Conservation (phyloP, 2,329 filamentous ascomycete species). For the Aspergillus piperis region DNA sequence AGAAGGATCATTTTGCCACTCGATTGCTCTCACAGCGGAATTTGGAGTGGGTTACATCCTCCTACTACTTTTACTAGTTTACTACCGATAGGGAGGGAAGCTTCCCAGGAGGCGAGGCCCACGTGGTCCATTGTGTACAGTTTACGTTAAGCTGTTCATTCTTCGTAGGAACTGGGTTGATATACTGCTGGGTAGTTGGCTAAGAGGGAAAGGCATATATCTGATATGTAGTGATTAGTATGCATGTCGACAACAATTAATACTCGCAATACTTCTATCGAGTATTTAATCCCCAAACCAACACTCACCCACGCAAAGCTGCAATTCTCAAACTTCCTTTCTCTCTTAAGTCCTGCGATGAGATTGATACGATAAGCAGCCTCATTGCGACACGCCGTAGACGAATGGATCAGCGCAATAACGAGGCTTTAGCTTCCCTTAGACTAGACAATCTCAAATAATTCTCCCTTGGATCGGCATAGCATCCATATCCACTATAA, state of each 20-base stretch:
- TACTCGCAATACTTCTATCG: neutral
- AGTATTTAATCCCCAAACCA: neutral
- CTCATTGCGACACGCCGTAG: neutral
- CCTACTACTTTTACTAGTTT: no score
- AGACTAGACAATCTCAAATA: neutral
- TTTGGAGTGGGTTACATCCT: neutral
- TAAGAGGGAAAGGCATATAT: no score
- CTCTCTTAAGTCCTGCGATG: neutral
- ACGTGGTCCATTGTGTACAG: neutral
- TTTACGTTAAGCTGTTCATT: no score
- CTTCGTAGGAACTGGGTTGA: no score
- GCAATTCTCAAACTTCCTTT: neutral
- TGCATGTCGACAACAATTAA: no score
- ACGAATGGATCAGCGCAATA: neutral
- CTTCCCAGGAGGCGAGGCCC: neutral
- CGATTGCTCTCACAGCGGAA: neutral
- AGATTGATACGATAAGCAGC: slow-evolving; percentile 9
- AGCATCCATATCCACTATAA: neutral
- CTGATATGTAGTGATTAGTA: no score
- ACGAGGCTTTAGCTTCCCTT: slow-evolving; percentile 7
- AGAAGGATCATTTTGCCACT: neutral
- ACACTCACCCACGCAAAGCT: neutral
- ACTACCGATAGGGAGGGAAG: no score
- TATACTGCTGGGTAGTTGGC: no score
- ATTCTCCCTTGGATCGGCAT: neutral